These are phyloP conservation scores for Penicillium sp. DNA, from an alignment of 2,329 filamentous ascomycete genomes.

Conservation along the genomic window DNA sequence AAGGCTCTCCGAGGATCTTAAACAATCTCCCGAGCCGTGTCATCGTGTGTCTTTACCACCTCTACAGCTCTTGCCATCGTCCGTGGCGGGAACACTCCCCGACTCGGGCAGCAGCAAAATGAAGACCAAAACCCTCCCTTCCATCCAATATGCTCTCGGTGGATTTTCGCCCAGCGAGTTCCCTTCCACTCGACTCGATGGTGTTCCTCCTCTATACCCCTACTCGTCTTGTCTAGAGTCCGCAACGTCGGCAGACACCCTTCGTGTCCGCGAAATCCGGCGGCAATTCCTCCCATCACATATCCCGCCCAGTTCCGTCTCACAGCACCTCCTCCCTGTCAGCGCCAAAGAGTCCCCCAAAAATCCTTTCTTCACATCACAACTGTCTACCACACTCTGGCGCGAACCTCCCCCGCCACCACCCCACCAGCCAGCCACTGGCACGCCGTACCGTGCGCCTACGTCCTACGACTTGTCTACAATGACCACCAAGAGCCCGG, in stretches of 20 bases:
- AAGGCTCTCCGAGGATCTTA: constrained; percentile 21
- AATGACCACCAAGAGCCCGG: constrained; percentile 41
- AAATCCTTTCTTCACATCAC: constrained; percentile 39
- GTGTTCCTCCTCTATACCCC: constrained; percentile 26
- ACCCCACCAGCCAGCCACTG: constrained; percentile 21
- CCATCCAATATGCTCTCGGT: constrained; percentile 43
- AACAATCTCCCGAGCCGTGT: constrained; percentile 38
- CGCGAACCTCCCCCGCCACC: constrained; percentile 19
- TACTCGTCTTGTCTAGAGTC: constrained; percentile 27
- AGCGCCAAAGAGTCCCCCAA: constrained; percentile 40
- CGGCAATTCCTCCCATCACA: constrained; percentile 32
- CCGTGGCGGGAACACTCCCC: constrained; percentile 34
- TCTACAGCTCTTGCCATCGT: constrained; percentile 39
- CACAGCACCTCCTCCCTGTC: constrained; percentile 40
- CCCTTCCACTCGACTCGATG: constrained; percentile 28
- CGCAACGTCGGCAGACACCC: constrained; percentile 29
- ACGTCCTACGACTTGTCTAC: constrained; percentile 33
- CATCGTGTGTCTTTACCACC: constrained; percentile 39
- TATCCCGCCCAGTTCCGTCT: constrained; percentile 38
- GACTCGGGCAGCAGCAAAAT: constrained; percentile 25
- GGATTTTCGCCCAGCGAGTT: no score
- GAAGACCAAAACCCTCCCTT: constrained; percentile 42
- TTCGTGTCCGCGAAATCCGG: constrained; percentile 35
- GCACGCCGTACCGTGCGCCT: constrained; percentile 26
- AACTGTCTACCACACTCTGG: constrained; percentile 28